Evolutionary conservation across 805 yeast species (phyloP), one percentile per base, ranked within the genome.

Genomic region (Barnettozyma siamensis): DNA sequence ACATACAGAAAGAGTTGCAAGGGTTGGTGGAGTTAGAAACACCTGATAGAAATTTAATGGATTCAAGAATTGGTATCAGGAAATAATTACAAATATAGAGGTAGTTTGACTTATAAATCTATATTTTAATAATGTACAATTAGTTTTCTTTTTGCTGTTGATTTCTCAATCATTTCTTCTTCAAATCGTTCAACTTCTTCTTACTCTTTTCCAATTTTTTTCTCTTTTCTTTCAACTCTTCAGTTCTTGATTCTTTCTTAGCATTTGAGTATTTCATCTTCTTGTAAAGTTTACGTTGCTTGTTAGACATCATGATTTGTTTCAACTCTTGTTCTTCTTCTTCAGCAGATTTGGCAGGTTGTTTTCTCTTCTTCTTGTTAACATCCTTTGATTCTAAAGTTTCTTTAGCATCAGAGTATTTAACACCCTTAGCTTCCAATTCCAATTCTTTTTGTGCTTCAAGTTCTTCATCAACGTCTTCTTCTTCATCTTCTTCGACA

Each of bases 261-360:
- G 82, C 80, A 54, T 85, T 78, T 44, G 95, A 91, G 62, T 87
- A 81, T 69, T 88, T 93, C 95, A 91, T 87, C 80, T 85, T 85
- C 71, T 84, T 84, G 73, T 93, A 93, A 51, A 89, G 72, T 64
- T 86, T 87, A 73, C 88, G 85, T 69, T 91, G 95, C 66, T 91
- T 93, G 70, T 88, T 88, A 54, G 91, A 76, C 99, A 93, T 91
- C 99, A 93, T 91, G 59, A 88, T 87, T 81, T 80, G 80, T 72
- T 86, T 86, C 70, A 91, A 77, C 51, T 89, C 93, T 69, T 87
- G 86, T 63, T 88, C 97, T 68, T 78, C 83, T 36, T 76, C 76
- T 46, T 70, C 75, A 49, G 72, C 75, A 44, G 72, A 62, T 37
- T 51, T 53, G 15, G 63, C 63, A 20, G 63, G 55, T 49, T 64